Percentiles rank a stretch among this genome's conserved stretches.
phyloP scores from a whole-genome alignment of 495 filamentous ascomycete species.

The Xylaria intraflava region DNA sequence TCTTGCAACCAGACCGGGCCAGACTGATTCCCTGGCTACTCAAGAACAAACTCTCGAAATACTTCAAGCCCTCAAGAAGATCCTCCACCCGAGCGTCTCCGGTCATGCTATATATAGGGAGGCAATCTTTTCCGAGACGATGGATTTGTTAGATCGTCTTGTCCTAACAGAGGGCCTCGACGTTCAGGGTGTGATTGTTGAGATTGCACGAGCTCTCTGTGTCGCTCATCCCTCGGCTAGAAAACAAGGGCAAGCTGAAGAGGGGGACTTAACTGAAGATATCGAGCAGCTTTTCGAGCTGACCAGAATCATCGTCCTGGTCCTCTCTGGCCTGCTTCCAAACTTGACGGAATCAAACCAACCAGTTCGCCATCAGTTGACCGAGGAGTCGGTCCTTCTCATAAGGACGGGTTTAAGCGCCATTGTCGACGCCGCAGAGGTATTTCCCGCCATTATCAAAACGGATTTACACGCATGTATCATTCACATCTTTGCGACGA shows the following conservation, averaged over 20 bases:
- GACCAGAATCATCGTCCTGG: conserved; percentile 89
- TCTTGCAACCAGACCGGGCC: conserved; percentile 66
- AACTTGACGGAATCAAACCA: conserved; percentile 74
- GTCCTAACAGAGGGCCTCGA: conserved; percentile 82
- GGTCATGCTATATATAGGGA: conserved; percentile 95
- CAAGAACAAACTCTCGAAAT: conserved; percentile 84
- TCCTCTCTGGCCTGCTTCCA: conserved; percentile 78
- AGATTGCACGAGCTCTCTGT: conserved; percentile 84
- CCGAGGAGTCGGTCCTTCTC: conserved; percentile 78
- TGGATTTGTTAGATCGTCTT: conserved; percentile 90
- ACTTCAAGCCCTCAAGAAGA: conserved; percentile 87
- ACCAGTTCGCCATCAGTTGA: conserved; percentile 61
- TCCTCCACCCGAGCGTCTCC: conserved; percentile 87
- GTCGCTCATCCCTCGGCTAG: conserved; percentile 82
- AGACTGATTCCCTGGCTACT: conserved; percentile 60
- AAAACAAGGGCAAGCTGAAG: conserved; percentile 57
- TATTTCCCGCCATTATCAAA: conserved; percentile 94
- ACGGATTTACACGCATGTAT: conserved; percentile 96
- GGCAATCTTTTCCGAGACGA: conserved; percentile 92
- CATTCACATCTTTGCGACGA: conserved; percentile 90
- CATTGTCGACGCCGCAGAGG: conserved; percentile 85
- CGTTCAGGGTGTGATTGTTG: conserved; percentile 87
- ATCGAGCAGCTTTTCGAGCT: conserved; percentile 98
- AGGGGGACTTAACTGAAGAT: conserved; percentile 81
- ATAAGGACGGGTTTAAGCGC: conserved; percentile 74